These are phyloP conservation scores for Lantana camara DNA, from an alignment of 257 asterid species.

Conservation along the genomic window DNA sequence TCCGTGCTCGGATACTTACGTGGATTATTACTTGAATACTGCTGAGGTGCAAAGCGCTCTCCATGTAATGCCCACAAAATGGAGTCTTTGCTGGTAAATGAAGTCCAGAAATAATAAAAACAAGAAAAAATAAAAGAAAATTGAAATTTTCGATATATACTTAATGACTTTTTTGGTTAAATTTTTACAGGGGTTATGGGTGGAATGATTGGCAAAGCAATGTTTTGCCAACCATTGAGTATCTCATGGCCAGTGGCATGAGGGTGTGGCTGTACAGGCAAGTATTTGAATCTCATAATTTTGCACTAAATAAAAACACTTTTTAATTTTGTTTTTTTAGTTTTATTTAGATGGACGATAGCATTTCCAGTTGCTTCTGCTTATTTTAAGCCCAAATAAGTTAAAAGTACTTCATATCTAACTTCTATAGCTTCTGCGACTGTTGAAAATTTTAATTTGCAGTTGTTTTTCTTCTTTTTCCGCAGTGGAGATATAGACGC, in stretches of 20 bases:
- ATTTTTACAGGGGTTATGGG: not conserved
- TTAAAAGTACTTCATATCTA: no score
- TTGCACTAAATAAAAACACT: no score
- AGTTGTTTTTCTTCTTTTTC: no score
- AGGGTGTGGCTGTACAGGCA: conserved; percentile 46
- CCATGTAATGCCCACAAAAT: conserved; percentile 38
- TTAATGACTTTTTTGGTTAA: not conserved
- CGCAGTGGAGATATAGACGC: conserved; percentile 42
- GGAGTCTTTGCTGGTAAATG: conserved; percentile 35
- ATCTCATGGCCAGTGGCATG: conserved; percentile 34
- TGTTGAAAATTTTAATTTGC: no score
- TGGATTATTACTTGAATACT: conserved; percentile 32
- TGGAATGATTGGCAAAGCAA: conserved; percentile 33
- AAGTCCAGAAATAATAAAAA: no score
- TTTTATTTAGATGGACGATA: no score
- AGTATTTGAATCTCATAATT: conserved; percentile 1
- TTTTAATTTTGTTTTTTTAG: no score
- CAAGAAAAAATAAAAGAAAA: no score
- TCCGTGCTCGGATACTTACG: conserved; percentile 40
- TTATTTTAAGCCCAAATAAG: no score
- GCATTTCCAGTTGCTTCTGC: no score
- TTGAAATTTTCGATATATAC: no score
- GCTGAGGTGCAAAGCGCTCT: conserved; percentile 39
- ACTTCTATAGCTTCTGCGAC: no score
- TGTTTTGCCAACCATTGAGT: conserved; percentile 35